Percentiles rank a stretch among this genome's conserved stretches.
Evolutionary conservation across 1,284 basidiomycete genomes (phyloP).

Genomic region (Cryptococcus neoformans): DNA sequence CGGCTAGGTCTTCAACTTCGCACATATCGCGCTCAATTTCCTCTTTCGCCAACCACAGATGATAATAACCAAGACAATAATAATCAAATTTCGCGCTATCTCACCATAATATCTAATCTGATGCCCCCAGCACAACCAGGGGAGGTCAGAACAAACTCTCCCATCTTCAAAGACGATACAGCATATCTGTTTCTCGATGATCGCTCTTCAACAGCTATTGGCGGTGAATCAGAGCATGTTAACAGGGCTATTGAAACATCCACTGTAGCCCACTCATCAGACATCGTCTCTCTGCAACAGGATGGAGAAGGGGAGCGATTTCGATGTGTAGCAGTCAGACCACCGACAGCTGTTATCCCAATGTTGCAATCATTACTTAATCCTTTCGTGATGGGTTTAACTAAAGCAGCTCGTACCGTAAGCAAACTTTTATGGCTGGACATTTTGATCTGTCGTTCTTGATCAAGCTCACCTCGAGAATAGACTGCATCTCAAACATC

Average conservation of each 20-base stretch:
- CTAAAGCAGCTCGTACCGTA: constrained; percentile 38
- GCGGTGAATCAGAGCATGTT: neutral
- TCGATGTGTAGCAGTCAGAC: constrained; percentile 31
- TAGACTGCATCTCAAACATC: constrained; percentile 34
- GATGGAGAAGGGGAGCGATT: constrained; percentile 11
- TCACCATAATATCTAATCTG: constrained; percentile 25
- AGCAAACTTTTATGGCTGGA: constrained; percentile 2
- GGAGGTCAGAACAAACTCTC: neutral
- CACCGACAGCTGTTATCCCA: constrained; percentile 26
- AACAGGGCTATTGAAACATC: neutral
- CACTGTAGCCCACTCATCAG: neutral
- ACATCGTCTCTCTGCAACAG: neutral
- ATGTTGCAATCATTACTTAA: constrained; percentile 39
- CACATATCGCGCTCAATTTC: constrained; percentile 34
- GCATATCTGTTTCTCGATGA: constrained; percentile 42
- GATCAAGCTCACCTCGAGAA: neutral
- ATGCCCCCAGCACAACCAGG: neutral
- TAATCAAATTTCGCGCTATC: constrained; percentile 12
- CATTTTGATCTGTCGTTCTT: neutral
- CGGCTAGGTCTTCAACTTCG: constrained; percentile 35
- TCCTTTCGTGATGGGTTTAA: constrained; percentile 41
- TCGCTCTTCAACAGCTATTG: constrained; percentile 6
- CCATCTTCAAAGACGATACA: constrained; percentile 23
- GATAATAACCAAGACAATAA: neutral
- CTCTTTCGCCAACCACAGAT: constrained; percentile 2